Evolutionary conservation across 176 grass and related monocot species (phyloP), one percentile per base, ranked within the genome.

Genomic region (Aegilops bicornis): DNA sequence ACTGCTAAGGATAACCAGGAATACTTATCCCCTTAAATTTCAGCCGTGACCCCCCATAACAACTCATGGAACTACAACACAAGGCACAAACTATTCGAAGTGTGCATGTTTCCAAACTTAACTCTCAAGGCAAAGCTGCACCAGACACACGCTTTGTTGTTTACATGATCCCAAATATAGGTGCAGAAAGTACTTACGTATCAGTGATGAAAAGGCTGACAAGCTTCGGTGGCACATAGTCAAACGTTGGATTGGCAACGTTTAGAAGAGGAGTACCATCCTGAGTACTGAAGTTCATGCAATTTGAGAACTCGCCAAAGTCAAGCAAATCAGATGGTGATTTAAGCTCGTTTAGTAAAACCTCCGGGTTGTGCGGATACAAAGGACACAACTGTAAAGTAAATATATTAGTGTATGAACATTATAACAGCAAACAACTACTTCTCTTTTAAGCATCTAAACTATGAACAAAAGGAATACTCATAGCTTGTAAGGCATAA

Each of bases 141-240:
- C 7, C 24, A 87, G 43, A 30, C 39, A 73, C 22, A 69, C 13
- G 19, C 67, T 77, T 62, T 1, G 15, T 85, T 61, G 59, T 31
- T 71, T 75, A 36, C 27, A 22, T 58, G 20, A 75, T 45, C 13
- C 17, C 17, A 29, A 50, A 45, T 73, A 39, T 71, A 45, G 72
- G 42, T 30, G 24, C 43, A 75, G 7, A 84, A 37, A 73, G 25
- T 80, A 61, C 92, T 94, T 91, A 99, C 97, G 90, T 96, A 75
- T 99, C 94, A 10, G 97, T 99, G 80, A 99, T 86, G 74, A 96
- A 99, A 47, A 99, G 90, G 66, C 97, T 96, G 85, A 99, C 92
- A 48, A 96, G 97, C 76, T 99, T 99, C 7, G 97, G 92, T 3
- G 92, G 94, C 42, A 99, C 92, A 47, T 96, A 96, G 68, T 99